phyloP scores from a whole-genome alignment of 352 stramenopile genomes.

The Globisporangium ultimum region DNA sequence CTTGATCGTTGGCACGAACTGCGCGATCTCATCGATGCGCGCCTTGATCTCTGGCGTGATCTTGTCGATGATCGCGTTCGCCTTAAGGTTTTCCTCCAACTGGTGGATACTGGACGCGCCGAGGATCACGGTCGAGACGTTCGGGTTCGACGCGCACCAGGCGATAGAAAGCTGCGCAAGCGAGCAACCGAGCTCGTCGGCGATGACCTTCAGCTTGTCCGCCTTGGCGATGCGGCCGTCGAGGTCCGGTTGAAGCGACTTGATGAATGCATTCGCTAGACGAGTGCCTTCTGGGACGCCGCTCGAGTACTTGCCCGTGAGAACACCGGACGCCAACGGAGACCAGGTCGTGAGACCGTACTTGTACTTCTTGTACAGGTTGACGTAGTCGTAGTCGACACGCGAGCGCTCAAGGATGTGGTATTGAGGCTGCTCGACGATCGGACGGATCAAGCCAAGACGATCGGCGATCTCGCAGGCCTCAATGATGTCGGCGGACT shows the following conservation, averaged over 20 bases:
- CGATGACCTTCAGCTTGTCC: conserved; percentile 16
- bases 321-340: conserved; percentile 37
- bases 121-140: too few species aligned
- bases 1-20: neutral
- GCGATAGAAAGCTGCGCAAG: conserved; percentile 1
- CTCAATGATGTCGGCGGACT: conserved; percentile 42
- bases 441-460: conserved; percentile 20
- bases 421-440: conserved; percentile 57
- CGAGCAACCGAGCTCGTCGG: conserved; percentile 9
- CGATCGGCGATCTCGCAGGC: conserved; percentile 34
- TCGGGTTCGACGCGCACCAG: too few species aligned
- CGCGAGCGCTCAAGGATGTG: conserved; percentile 44
- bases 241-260: conserved; percentile 16
- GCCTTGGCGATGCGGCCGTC: conserved; percentile 13
- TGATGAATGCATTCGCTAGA: conserved; percentile 4
- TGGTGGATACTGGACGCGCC: too few species aligned
- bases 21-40: conserved; percentile 2
- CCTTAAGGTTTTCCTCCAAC: too few species aligned
- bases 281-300: conserved; percentile 27
- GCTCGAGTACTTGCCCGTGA: conserved; percentile 59
- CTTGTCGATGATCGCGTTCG: too few species aligned
- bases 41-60: too few species aligned
- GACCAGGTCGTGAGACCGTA: conserved; percentile 49
- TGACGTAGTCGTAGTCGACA: conserved; percentile 51
- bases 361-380: conserved; percentile 51